A percentile compares a stretch with the other conserved stretches of the same genome.
Evolutionary conservation across 1,284 basidiomycete genomes (phyloP).

Genomic region (Cryptococcus hybrid): DNA sequence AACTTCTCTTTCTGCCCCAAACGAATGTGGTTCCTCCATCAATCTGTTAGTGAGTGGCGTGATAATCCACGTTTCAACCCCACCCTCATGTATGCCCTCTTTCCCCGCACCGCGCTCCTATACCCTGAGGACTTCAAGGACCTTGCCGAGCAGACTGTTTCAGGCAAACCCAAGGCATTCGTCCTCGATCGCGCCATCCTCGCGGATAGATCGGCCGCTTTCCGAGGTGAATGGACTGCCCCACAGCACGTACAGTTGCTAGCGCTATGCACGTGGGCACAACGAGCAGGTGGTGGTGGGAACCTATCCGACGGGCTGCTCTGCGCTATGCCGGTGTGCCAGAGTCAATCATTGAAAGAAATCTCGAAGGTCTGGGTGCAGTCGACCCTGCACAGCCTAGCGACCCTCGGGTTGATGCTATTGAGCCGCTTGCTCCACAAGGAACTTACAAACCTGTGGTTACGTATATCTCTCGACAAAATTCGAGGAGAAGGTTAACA

Average conservation of each 20-base stretch:
- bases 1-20: constrained; percentile 34
- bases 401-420: constrained; percentile 41
- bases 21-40: constrained; percentile 47
- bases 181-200: constrained; percentile 55
- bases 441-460: constrained; percentile 58
- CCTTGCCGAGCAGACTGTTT: constrained; percentile 39
- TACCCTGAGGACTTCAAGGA: constrained; percentile 68
- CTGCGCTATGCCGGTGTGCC: constrained; percentile 62
- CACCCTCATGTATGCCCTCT: constrained; percentile 42
- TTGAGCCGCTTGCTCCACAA: constrained; percentile 22
- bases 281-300: constrained; percentile 63
- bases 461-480: constrained; percentile 72
- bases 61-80: constrained; percentile 48
- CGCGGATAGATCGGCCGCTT: constrained; percentile 69
- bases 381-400: constrained; percentile 28
- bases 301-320: constrained; percentile 61
- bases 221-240: constrained; percentile 63
- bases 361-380: constrained; percentile 46
- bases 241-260: constrained; percentile 63
- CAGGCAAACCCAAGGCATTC: constrained; percentile 47
- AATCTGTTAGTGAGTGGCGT: constrained; percentile 42
- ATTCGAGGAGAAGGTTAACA: constrained; percentile 58
- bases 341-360: constrained; percentile 43
- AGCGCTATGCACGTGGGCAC: constrained; percentile 51
- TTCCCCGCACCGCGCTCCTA: constrained; percentile 58